A percentile compares a stretch with the other conserved stretches of the same genome.
These are phyloP conservation scores for Novymonas esmeraldas DNA, from an alignment of 208 protist species.

Conservation along the genomic window DNA sequence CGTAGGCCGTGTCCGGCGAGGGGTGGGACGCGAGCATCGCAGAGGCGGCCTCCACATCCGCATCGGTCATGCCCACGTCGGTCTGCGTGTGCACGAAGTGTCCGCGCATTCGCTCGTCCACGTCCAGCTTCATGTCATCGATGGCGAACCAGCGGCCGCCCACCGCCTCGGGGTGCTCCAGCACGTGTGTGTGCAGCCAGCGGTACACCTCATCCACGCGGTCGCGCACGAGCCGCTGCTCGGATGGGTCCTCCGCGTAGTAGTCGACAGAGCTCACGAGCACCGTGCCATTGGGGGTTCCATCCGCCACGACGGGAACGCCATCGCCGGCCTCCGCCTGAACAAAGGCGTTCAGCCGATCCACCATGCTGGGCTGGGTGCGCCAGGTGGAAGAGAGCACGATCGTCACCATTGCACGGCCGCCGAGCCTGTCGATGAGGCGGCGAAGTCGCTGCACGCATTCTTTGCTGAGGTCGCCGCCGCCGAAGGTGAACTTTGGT, in stretches of 20 bases:
- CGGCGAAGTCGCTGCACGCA: conserved; percentile 57
- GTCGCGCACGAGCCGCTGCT: conserved; percentile 85
- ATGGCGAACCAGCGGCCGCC: conserved; percentile 86
- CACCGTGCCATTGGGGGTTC: conserved; percentile 77
- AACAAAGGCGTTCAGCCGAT: conserved; percentile 67
- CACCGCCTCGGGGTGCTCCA: conserved; percentile 69
- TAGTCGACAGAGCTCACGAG: conserved; percentile 72
- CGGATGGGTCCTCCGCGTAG: conserved; percentile 73
- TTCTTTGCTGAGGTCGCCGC: conserved; percentile 59
- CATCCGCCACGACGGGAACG: conserved; percentile 55
- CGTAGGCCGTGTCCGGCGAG: conserved; percentile 33
- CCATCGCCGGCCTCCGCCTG: conserved; percentile 31
- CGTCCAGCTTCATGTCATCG: conserved; percentile 89
- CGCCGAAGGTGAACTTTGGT: conserved; percentile 80
- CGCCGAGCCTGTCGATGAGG: conserved; percentile 51
- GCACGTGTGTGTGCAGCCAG: conserved; percentile 79
- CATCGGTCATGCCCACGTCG: conserved; percentile 68
- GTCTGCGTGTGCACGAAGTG: conserved; percentile 85
- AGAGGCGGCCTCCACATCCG: conserved; percentile 42
- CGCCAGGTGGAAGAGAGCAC: conserved; percentile 89
- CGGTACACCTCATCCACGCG: conserved; percentile 81
- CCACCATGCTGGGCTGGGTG: conserved; percentile 70
- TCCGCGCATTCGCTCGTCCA: conserved; percentile 72
- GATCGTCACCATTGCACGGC: conserved; percentile 64
- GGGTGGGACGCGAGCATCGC: conserved; percentile 42